These are phyloP conservation scores for Sphagnum tenellum DNA, from an alignment of 225 moss, liverwort and hornwort genomes.

Conservation along the genomic window DNA sequence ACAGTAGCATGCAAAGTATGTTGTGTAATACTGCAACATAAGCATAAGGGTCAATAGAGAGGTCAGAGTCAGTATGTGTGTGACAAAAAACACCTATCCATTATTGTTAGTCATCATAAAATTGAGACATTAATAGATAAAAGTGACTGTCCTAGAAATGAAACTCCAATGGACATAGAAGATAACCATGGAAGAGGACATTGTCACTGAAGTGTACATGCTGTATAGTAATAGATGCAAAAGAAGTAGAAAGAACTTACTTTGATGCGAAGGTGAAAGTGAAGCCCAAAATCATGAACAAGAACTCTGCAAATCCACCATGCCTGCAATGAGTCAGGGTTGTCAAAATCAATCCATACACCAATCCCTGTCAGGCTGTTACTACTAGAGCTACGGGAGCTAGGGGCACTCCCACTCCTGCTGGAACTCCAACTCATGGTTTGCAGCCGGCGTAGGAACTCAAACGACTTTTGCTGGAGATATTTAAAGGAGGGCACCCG, in stretches of 20 bases:
- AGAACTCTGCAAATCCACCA: conserved; percentile 80
- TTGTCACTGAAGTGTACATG: not conserved
- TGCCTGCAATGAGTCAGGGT: conserved; percentile 58
- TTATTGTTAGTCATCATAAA: no score
- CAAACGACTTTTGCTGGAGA: conserved; percentile 18
- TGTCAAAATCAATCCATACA: conserved; percentile 54
- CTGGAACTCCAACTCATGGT: not conserved
- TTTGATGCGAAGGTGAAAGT: conserved; percentile 80
- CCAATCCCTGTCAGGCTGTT: conserved; percentile 64
- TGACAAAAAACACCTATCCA: no score
- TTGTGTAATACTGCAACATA: conserved; percentile 78
- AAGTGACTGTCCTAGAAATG: no score
- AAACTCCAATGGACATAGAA: no score
- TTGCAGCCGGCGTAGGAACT: conserved; percentile 24
- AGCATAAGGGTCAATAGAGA: no score
- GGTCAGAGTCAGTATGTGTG: no score
- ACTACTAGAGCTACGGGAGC: conserved; percentile 31
- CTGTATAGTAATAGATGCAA: not conserved
- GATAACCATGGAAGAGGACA: not conserved
- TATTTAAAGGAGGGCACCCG: conserved; percentile 16
- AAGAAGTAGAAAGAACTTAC: conserved; percentile 13
- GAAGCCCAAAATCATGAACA: conserved; percentile 71
- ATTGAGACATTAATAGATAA: no score
- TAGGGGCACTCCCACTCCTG: conserved; percentile 13
- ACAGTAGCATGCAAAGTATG: conserved; percentile 93